Conservation (phyloP, 2,329 filamentous ascomycete species). For the Neonectria ditissima region DNA sequence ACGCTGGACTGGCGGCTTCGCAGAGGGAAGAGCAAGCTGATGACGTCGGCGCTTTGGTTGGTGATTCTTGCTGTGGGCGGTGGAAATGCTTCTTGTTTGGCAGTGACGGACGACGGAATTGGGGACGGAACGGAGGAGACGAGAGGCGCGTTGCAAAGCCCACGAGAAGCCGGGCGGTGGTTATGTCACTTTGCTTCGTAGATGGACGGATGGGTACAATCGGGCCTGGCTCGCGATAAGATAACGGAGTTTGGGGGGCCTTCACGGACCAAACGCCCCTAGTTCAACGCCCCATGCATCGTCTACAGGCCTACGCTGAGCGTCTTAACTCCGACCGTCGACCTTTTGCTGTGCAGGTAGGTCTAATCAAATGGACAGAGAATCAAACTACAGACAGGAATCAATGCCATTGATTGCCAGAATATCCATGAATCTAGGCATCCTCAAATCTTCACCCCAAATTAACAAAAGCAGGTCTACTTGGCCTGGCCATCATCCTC, state of each 20-base stretch:
- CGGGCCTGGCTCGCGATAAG: constrained; percentile 39
- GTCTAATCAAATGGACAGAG: not conserved
- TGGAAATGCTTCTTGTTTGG: not conserved
- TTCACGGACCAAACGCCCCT: too few relatives aligned
- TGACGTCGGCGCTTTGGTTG: not conserved
- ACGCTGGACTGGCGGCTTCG: constrained; percentile 21
- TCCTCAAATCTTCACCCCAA: not conserved
- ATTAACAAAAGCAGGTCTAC: not conserved
- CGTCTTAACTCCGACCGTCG: constrained; percentile 24
- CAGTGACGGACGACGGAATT: constrained; percentile 1
- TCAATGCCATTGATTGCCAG: not conserved
- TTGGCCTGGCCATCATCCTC: not conserved
- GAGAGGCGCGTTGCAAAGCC: constrained; percentile 6
- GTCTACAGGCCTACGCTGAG: not conserved
- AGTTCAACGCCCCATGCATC: too few relatives aligned
- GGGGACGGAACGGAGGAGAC: constrained; percentile 11
- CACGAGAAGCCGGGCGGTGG: constrained; percentile 8
- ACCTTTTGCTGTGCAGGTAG: not conserved
- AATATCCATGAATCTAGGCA: not conserved
- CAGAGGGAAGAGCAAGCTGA: not conserved
- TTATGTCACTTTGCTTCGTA: constrained; percentile 38
- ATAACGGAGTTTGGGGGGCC: constrained; percentile 37
- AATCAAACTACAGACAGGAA: not conserved
- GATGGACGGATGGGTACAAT: constrained; percentile 16
- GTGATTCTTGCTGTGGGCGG: not conserved